Evolutionary conservation across 768 basidiomycete species (phyloP), one percentile per base, ranked within the genome.

Genomic region (Termitomyces sp.): DNA sequence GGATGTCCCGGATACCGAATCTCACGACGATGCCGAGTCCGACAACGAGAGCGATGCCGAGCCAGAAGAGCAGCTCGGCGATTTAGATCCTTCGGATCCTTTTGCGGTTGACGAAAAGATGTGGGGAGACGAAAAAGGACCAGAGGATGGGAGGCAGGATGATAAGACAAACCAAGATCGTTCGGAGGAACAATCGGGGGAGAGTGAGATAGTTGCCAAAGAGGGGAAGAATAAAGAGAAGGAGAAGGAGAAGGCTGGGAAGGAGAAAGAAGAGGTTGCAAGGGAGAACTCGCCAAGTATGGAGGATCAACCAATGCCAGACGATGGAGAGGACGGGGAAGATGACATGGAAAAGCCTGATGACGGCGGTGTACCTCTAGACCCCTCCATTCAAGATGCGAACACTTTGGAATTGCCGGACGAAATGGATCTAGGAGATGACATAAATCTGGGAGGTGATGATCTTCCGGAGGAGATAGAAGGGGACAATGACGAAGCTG

Each of bases 31-130:
- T 9, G 77, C 75, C 12, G 79, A 80, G n/a, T 76, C 76, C 4
- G 80, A 78, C 5, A 73, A 74, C 2, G 81, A 76, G 2, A 80
- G 77, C 45, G 79, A 84, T 17, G 76, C 72, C 4, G 88, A 88
- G 19, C 81, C 82, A 17, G 94, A 98, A 42, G 95, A 98, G 60
- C 84, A 85, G 58, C 66, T 95, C 30, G 93, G 84, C 7, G 80
- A 93, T 48, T 72, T 98, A 32, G 93, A 96, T 70, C 80, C 84
- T 2, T 74, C 80, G 17, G 96, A 98, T 71, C 88, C 91, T 9
- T 77, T 83, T 24, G 85, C 87, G 0, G 81, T 97, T 15, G 96
- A 98, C 65, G 96, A 99, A 73, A 98, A 98, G 73, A 75, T 99
- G 61, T 98, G 97, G 96, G 93, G 90, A 19, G 90, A 95, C 59